phyloP scores from a whole-genome alignment of 2,329 filamentous ascomycete species.

The Ustulina deusta region DNA sequence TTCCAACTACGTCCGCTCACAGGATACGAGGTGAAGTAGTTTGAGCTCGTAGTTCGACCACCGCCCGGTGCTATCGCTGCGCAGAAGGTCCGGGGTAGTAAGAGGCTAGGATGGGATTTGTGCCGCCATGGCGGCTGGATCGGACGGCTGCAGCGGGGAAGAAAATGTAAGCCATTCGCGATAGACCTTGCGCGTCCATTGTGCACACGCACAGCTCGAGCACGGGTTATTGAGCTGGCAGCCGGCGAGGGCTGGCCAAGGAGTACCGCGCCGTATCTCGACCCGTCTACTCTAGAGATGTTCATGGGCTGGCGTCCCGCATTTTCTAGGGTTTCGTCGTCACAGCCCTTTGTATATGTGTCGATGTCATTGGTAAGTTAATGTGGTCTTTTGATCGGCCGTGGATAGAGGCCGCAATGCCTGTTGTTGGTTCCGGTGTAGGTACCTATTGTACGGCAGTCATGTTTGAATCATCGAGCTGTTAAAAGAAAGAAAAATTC shows the following conservation, averaged over 20 bases:
- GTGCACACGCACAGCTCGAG: slow-evolving; percentile 34
- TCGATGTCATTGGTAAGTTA: slow-evolving; percentile 33
- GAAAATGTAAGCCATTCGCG: slow-evolving; percentile 24
- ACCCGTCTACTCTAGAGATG: slow-evolving; percentile 69
- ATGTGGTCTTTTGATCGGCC: not conserved
- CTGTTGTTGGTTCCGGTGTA: slow-evolving; percentile 7
- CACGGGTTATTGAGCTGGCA: slow-evolving; percentile 41
- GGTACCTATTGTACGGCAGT: not conserved
- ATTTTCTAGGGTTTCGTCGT: slow-evolving; percentile 52
- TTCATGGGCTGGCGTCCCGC: slow-evolving; percentile 68
- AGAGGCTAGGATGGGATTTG: slow-evolving; percentile 2
- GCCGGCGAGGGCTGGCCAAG: slow-evolving; percentile 58
- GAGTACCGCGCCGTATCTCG: slow-evolving; percentile 68
- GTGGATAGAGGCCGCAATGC: not conserved
- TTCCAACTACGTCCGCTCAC: slow-evolving; percentile 42
- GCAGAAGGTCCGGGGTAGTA: slow-evolving; percentile 35
- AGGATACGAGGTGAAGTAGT: slow-evolving; percentile 43
- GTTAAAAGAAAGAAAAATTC: slow-evolving; percentile 11
- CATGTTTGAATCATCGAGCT: not conserved
- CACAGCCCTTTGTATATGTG: slow-evolving; percentile 46
- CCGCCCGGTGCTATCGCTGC: slow-evolving; percentile 43
- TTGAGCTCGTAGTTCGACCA: slow-evolving; percentile 37
- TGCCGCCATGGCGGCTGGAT: slow-evolving; percentile 24
- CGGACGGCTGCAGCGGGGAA: slow-evolving; percentile 19
- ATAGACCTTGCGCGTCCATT: slow-evolving; percentile 32